phyloP scores from a whole-genome alignment of 2,329 filamentous ascomycete species.

The Mollisia scopiformis region DNA sequence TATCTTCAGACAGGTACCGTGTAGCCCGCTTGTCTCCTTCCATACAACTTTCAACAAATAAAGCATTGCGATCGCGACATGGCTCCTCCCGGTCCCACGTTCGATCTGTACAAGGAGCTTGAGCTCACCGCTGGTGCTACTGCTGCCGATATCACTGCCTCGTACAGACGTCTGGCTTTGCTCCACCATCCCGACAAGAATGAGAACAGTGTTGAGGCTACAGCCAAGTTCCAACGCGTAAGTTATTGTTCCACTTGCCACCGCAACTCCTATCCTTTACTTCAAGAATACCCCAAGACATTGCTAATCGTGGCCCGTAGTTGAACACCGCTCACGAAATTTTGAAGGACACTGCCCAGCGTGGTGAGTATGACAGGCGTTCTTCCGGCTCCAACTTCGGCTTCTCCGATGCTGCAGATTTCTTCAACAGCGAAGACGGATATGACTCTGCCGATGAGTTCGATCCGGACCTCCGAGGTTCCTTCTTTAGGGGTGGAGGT shows the following conservation, averaged over 20 bases:
- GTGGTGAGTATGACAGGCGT: background rate
- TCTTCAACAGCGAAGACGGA: background rate
- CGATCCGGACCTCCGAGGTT: too few species aligned
- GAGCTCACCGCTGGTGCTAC: conserved; percentile 14
- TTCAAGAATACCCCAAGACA: background rate
- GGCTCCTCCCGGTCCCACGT: background rate
- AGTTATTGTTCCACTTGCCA: background rate
- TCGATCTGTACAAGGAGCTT: conserved; percentile 22
- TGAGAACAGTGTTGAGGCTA: conserved; percentile 18
- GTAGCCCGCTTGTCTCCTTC: background rate
- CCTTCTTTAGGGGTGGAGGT: too few species aligned
- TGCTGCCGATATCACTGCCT: conserved; percentile 16
- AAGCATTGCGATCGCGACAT: background rate
- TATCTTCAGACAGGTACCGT: too few species aligned
- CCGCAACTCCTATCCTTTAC: background rate
- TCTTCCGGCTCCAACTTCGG: background rate
- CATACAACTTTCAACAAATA: background rate
- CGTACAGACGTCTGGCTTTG: conserved; percentile 22
- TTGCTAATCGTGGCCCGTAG: conserved; percentile 1
- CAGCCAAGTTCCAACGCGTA: conserved; percentile 24
- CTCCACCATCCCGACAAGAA: conserved; percentile 29
- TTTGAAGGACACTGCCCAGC: conserved; percentile 12
- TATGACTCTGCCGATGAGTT: background rate
- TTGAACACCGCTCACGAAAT: conserved; percentile 23
- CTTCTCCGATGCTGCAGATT: background rate